Conservation (phyloP, 495 filamentous ascomycete genomes). For the Aspergillus heteromorphus region DNA sequence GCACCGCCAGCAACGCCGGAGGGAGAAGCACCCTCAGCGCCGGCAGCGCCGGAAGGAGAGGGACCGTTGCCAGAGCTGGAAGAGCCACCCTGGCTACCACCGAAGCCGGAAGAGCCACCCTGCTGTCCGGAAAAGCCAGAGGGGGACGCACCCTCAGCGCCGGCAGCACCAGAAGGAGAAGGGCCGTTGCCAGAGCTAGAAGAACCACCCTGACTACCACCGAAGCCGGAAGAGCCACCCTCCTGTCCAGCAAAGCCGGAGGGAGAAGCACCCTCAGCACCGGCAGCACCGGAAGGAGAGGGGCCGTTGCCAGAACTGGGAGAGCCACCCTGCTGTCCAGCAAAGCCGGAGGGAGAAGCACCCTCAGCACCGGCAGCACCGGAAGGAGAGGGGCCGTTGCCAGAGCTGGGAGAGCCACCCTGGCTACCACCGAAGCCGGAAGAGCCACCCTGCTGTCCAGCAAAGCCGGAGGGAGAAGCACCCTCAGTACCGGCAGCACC, state of each 20-base stretch:
- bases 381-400: too few species aligned
- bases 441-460: too few species aligned
- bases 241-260: neutral
- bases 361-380: neutral
- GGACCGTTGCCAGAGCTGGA: neutral
- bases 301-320: neutral
- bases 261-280: neutral
- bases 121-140: neutral
- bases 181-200: too few species aligned
- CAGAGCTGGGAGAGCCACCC: neutral
- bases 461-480: neutral
- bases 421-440: neutral
- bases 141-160: neutral
- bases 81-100: neutral
- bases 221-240: too few species aligned
- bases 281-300: neutral
- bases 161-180: too few species aligned
- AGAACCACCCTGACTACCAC: neutral
- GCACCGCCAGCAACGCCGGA: neutral
- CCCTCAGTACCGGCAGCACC: neutral
- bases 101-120: neutral
- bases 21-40: neutral
- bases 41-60: neutral
- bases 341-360: neutral
- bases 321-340: too few species aligned